Evolutionary conservation across 345 rosid species (phyloP).

Genomic region (Lepidium africanum): DNA sequence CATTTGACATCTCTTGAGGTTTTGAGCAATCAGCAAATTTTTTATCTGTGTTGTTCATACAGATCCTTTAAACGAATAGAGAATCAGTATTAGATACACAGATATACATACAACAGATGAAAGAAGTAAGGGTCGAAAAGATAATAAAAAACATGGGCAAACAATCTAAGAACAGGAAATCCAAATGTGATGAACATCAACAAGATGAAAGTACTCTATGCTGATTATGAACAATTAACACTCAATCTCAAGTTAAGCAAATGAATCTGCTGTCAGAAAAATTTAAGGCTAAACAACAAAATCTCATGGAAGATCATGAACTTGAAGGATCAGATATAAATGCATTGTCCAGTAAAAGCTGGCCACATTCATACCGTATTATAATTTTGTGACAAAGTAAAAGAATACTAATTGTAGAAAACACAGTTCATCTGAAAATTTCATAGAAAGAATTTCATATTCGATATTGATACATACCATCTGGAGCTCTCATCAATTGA

Average conservation of each 20-base stretch:
- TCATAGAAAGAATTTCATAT: background rate
- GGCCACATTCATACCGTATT: background rate
- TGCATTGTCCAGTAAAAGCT: background rate
- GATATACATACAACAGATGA: background rate
- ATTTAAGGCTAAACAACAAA: background rate
- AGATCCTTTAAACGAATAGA: slow-evolving; percentile 46
- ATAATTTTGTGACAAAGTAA: background rate
- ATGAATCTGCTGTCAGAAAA: background rate
- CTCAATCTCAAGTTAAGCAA: background rate
- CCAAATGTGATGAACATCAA: background rate
- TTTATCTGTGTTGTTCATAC: slow-evolving; percentile 69
- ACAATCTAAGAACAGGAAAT: background rate
- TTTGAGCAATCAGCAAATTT: slow-evolving; percentile 70
- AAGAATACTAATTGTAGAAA: background rate
- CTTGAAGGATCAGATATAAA: background rate
- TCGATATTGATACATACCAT: slow-evolving; percentile 46
- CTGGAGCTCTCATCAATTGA: slow-evolving; percentile 62
- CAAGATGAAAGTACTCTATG: background rate
- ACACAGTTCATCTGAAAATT: background rate
- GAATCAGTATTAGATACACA: slow-evolving; percentile 8
- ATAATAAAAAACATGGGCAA: background rate
- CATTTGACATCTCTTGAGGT: slow-evolving; percentile 89
- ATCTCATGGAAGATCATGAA: slow-evolving; percentile 1
- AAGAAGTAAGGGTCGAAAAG: background rate
- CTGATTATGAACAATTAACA: background rate